phyloP scores from a whole-genome alignment of 768 basidiomycete species.

The Clathrus columnatus region DNA sequence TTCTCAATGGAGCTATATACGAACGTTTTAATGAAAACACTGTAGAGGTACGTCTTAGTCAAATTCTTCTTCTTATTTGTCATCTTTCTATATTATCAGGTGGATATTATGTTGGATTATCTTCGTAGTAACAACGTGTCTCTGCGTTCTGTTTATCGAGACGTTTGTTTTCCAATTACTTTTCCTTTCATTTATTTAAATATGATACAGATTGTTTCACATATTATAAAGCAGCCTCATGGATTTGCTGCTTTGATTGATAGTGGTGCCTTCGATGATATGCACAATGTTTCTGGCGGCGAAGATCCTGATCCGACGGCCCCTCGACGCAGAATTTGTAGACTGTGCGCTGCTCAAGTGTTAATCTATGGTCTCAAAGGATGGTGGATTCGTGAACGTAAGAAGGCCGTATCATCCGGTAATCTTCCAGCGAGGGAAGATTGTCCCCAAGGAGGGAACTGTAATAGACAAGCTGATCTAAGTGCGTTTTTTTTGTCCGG shows the following conservation, averaged over 20 bases:
- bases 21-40: conserved; percentile 73
- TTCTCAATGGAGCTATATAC: conserved; percentile 67
- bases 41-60: conserved; percentile 39
- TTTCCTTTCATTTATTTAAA: conserved; percentile 6
- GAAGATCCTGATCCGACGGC: conserved; percentile 41
- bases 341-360: conserved; percentile 67
- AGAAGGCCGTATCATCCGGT: conserved; percentile 55
- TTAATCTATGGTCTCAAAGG: conserved; percentile 67
- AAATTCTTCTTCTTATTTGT: not conserved
- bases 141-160: conserved; percentile 68
- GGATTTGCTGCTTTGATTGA: conserved; percentile 58
- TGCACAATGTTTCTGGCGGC: conserved; percentile 50
- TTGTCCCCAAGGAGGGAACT: conserved; percentile 55
- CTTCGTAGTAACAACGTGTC: conserved; percentile 50
- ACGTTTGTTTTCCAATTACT: conserved; percentile 33
- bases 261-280: conserved; percentile 62
- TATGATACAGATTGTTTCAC: conserved; percentile 44
- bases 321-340: conserved; percentile 55
- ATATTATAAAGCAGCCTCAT: conserved; percentile 51
- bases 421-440: conserved; percentile 51
- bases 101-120: conserved; percentile 80
- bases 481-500: conserved; percentile 36
- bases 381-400: conserved; percentile 78
- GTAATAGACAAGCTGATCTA: conserved; percentile 55
- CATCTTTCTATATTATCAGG: not conserved